Conservation (phyloP, 371 early-diverging fungal genomes). For the Mucor irregularis region DNA sequence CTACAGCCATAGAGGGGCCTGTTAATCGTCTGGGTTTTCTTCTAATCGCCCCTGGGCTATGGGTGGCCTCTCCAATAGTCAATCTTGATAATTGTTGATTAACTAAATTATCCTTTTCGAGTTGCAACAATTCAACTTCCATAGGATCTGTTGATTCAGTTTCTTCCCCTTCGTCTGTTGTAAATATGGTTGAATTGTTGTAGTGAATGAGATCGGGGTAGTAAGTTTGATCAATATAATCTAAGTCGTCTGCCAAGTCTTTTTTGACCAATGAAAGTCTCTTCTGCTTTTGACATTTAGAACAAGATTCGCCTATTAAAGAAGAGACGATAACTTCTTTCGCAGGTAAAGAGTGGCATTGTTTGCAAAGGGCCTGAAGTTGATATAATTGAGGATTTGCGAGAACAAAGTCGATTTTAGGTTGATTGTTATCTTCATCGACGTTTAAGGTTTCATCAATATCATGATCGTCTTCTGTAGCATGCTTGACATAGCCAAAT, state of each 20-base stretch:
- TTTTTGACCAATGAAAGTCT: constrained; percentile 25
- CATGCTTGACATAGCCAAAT: constrained; percentile 27
- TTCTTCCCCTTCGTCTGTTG: too few species aligned
- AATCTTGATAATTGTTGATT: constrained; percentile 19
- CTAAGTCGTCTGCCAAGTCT: constrained; percentile 27
- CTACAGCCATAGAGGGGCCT: constrained; percentile 23
- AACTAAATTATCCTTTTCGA: constrained; percentile 13
- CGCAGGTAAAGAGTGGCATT: constrained; percentile 3
- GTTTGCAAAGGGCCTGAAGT: constrained; percentile 17
- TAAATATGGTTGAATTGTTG: too few species aligned
- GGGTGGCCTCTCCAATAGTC: constrained; percentile 19
- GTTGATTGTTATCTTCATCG: not conserved
- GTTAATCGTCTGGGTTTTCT: constrained; percentile 19
- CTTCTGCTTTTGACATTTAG: constrained; percentile 21
- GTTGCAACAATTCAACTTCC: constrained; percentile 19
- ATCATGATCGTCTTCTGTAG: not conserved
- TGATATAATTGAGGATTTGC: constrained; percentile 29
- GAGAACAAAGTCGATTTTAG: constrained; percentile 20
- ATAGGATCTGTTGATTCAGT: constrained; percentile 6
- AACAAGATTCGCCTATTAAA: constrained; percentile 12
- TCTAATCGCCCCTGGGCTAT: not conserved
- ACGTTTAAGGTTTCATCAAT: not conserved
- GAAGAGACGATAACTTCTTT: constrained; percentile 10
- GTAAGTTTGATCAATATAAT: constrained; percentile 34
- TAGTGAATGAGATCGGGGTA: constrained; percentile 30